Evolutionary conservation across 2,329 filamentous ascomycete genomes (phyloP), one percentile per base, ranked within the genome.

Genomic region (Cladosporium sp.): DNA sequence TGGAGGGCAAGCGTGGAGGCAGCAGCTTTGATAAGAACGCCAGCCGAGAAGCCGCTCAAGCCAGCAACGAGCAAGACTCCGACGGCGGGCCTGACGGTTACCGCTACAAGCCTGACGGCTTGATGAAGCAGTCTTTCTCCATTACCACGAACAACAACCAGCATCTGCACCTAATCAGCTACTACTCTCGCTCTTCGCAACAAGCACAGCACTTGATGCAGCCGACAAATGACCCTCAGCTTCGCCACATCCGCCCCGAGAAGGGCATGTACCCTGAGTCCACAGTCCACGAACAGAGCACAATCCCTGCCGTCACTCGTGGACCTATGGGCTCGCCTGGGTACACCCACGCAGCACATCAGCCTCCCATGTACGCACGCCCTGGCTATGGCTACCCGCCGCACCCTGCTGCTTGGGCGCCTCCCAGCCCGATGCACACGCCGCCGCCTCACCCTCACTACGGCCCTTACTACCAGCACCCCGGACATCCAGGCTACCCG

Each of bases 61-160:
- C 82, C 28, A 92, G 87, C 66, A 89, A 95, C 64, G 91, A 93
- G 45, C 87, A 90, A 59, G 85, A 88, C 50, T 86, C 76, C 52
- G 89, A 95, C 64, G 79, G 81, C 59, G 82, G 82, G 8, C 89
- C 88, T 0, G 90, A 95, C 68, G 90, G 90, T 40, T 95, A 95
- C 70, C 79, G 89, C 58, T 95, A 95, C 74, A 98, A 96, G 77
- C 88, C 86, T 9, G 93, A 98, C 64, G 93, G 93, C 0, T 80
- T 98, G 3, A 96, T 97, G 90, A 98, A 98, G 80, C 93, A 98
- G 72, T 97, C 93, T 0, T 98, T 97, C 78, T 97, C 92, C 74
- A 97, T 98, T 73, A 96, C 91, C 18, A 97, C 93, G 1, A 89
- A 87, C 1, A 84, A 79, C 35, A 82, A 89, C 59, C 90, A 96